Conservation (phyloP, 208 protist species). For the Trypanosoma lewisi region DNA sequence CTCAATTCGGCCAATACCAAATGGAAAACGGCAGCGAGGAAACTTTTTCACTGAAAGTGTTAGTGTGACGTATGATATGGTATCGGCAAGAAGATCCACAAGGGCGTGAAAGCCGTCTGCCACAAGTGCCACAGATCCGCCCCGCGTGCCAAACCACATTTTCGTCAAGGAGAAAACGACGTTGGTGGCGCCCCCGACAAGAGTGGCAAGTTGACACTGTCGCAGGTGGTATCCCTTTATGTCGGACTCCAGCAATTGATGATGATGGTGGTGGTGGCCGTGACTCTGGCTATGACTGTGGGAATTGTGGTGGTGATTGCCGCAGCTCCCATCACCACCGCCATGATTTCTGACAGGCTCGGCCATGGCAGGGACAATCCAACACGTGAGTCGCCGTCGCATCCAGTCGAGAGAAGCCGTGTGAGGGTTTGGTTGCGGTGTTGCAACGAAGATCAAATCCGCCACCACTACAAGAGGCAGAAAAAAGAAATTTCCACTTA, state of each 20-base stretch:
- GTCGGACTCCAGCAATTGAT: slow-evolving; percentile 50
- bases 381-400: not conserved
- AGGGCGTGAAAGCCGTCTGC: slow-evolving; percentile 86
- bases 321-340: not conserved
- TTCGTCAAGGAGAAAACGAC: slow-evolving; percentile 80
- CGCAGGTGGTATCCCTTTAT: slow-evolving; percentile 54
- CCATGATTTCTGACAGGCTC: not conserved
- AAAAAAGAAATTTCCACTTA: no score
- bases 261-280: slow-evolving; percentile 37
- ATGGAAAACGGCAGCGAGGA: slow-evolving; percentile 80
- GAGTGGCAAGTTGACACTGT: slow-evolving; percentile 70
- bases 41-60: slow-evolving; percentile 55
- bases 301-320: not conserved
- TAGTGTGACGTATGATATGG: slow-evolving; percentile 75
- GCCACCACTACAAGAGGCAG: not conserved
- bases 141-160: slow-evolving; percentile 62
- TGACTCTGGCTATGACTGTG: slow-evolving; percentile 21
- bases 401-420: not conserved
- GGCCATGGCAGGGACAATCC: not conserved
- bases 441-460: not conserved
- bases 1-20: slow-evolving; percentile 81
- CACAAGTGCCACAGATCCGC: slow-evolving; percentile 82
- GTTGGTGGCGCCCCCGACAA: slow-evolving; percentile 65
- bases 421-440: not conserved
- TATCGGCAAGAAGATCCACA: slow-evolving; percentile 79